Base-by-base conservation (phyloP, 257 asterid genomes). In the Nicotiana benthamiana region DNA sequence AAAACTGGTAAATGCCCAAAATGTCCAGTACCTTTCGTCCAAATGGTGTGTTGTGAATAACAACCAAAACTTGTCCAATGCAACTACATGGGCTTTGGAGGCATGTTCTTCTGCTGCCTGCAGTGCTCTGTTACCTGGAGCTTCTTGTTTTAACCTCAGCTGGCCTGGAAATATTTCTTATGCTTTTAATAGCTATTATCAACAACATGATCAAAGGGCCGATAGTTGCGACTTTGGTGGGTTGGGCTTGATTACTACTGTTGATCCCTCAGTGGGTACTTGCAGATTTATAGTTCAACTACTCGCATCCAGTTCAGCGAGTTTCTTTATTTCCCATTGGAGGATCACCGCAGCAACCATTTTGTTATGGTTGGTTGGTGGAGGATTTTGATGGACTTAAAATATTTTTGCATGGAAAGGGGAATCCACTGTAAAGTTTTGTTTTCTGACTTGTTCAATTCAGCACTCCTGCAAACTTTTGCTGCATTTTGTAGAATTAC, bases 11-110 rank as follows among this genome's bases (percentile, higher is more conserved):
- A 87, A 94, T 81, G 96, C 93, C 56, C 92, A 88, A 82, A 90
- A 87, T 28, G 93, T 90, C 24, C 89, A 87, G 11, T 93, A 94
- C 87, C 94, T 93, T 16, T 66, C 94, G 6, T 46, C 98, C 59
- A 91, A 77, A 85, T 94, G 98, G 97, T 94, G 98, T 81, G 97
- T 94, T 43, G 96, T 89, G 30, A 89, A 94, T 83, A 89, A 91
- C 85, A 94, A 91, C 83, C 86, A 82, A 75, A 94, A 93, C 83
- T 61, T 91, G 79, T 82, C 92, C 0, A 90, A 91, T 46, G 90
- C 91, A 32, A 84, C 84, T 27, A 87, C 93, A 17, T 85, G 63
- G 48, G 96, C 97, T 80, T 62, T 43, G 18, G 92, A 89, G 24
- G 97, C 93, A 3, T 94, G 97, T 83, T 84, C 90, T 40, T 76